Evolutionary conservation across 179 eudicot genomes (phyloP).

Genomic region (Carnegiea gigantea): DNA sequence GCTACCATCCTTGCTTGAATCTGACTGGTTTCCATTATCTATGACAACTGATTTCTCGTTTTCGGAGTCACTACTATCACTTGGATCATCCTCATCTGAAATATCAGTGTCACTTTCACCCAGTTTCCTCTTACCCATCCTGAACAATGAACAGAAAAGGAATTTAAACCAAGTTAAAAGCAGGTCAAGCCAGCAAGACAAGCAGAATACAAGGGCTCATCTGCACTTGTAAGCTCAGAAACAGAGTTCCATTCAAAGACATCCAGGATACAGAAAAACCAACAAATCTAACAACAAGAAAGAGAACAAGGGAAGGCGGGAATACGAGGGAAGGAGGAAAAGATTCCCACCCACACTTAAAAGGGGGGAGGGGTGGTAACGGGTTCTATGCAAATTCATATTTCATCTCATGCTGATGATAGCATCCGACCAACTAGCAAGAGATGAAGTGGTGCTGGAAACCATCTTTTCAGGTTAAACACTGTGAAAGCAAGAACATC

Average conservation of each 20-base stretch:
- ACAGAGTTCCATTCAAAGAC: background rate
- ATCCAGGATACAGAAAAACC: background rate
- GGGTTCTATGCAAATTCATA: background rate
- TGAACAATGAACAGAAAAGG: slow-evolving; percentile 23
- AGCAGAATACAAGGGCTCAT: background rate
- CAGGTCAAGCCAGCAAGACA: no score
- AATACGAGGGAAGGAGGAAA: background rate
- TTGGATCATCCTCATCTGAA: slow-evolving; percentile 45
- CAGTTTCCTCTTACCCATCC: slow-evolving; percentile 84
- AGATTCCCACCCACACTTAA: background rate
- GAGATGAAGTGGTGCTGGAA: background rate
- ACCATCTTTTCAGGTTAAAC: background rate
- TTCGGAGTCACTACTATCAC: slow-evolving; percentile 46
- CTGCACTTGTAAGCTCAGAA: background rate
- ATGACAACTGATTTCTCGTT: slow-evolving; percentile 57
- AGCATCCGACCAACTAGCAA: background rate
- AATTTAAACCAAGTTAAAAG: background rate
- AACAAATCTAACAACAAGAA: background rate
- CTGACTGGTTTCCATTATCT: slow-evolving; percentile 52
- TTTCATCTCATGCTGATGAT: background rate
- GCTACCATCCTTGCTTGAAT: slow-evolving; percentile 61
- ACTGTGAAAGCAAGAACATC: background rate
- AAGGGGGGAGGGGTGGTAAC: background rate
- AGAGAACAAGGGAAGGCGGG: background rate
- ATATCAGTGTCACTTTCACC: slow-evolving; percentile 67